Evolutionary conservation across 2,329 filamentous ascomycete species (phyloP).

Genomic region (Ceratocystis cubensis): DNA sequence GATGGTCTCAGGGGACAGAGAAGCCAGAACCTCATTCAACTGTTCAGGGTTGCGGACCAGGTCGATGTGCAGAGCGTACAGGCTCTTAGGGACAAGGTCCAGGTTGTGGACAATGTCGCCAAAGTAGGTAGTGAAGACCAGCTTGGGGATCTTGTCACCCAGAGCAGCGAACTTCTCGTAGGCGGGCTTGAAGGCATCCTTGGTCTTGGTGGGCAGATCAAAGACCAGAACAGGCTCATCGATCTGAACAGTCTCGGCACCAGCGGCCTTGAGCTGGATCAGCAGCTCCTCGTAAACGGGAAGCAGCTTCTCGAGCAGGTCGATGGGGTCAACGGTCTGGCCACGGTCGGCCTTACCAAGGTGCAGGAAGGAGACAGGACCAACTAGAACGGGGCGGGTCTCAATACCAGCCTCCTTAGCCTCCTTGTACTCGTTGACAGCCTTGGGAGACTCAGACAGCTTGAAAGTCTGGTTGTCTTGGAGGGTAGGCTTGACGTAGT

Average conservation of each 20-base stretch:
- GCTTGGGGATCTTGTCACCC: constrained; percentile 69
- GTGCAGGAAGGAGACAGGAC: constrained; percentile 93
- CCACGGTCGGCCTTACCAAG: constrained; percentile 97
- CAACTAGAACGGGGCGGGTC: constrained; percentile 89
- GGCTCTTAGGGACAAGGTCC: constrained; percentile 65
- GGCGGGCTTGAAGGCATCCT: constrained; percentile 94
- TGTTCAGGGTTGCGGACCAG: constrained; percentile 98
- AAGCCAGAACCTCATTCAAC: constrained; percentile 69
- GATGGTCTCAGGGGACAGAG: constrained; percentile 76
- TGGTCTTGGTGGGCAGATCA: constrained; percentile 77
- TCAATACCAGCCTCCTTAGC: constrained; percentile 91
- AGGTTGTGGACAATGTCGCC: constrained; percentile 99
- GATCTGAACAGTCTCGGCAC: constrained; percentile 93
- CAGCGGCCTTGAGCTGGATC: constrained; percentile 83
- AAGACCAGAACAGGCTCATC: constrained; percentile 96
- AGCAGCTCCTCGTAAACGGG: constrained; percentile 93
- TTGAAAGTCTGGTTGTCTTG: constrained; percentile 96
- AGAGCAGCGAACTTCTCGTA: constrained; percentile 78
- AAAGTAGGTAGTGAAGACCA: constrained; percentile 94
- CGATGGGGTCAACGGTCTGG: constrained; percentile 84
- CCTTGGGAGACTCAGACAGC: constrained; percentile 78
- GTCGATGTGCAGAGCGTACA: constrained; percentile 85
- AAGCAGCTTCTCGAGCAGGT: constrained; percentile 82
- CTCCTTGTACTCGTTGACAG: constrained; percentile 86
- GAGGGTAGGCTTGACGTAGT: constrained; percentile 98